Conservation (phyloP, 1,284 basidiomycete genomes). For the Apiotrichum veenhuisii region DNA sequence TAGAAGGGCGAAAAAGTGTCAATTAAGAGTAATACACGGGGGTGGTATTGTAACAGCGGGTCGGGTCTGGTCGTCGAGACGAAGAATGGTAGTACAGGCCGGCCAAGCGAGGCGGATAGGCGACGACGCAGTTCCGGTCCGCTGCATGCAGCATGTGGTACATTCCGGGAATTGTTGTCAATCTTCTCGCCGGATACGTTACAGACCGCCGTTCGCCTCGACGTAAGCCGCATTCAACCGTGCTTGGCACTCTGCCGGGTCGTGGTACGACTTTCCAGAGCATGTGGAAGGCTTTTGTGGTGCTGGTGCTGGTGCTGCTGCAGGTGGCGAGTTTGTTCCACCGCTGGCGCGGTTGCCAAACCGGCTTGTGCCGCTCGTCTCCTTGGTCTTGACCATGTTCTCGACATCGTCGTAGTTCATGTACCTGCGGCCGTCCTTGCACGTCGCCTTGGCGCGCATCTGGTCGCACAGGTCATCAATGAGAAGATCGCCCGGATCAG, state of each 20-base stretch:
- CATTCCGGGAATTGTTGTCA: no score
- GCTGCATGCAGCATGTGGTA: neutral
- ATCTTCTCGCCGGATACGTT: neutral
- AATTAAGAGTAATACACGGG: neutral
- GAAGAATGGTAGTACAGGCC: no score
- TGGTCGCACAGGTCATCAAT: constrained; percentile 49
- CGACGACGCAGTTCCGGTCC: no score
- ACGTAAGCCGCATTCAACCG: constrained; percentile 17
- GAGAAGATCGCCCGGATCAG: constrained; percentile 35
- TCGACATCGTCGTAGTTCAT: constrained; percentile 21
- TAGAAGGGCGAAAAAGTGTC: neutral
- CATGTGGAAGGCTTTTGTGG: no score
- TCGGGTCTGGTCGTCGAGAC: neutral
- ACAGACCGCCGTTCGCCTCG: constrained; percentile 10
- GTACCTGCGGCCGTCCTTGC: constrained; percentile 34
- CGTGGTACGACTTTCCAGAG: constrained; percentile 8
- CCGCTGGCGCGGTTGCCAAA: neutral
- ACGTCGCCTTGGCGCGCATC: constrained; percentile 46
- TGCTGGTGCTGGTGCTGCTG: neutral
- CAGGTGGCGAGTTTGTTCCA: neutral
- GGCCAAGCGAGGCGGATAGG: no score
- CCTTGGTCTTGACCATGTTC: constrained; percentile 8
- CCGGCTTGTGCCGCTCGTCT: neutral
- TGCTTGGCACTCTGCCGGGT: constrained; percentile 18
- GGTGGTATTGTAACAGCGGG: neutral